A percentile compares a stretch with the other conserved stretches of the same genome.
phyloP scores from a whole-genome alignment of 768 basidiomycete genomes.

The Suillus lakei region DNA sequence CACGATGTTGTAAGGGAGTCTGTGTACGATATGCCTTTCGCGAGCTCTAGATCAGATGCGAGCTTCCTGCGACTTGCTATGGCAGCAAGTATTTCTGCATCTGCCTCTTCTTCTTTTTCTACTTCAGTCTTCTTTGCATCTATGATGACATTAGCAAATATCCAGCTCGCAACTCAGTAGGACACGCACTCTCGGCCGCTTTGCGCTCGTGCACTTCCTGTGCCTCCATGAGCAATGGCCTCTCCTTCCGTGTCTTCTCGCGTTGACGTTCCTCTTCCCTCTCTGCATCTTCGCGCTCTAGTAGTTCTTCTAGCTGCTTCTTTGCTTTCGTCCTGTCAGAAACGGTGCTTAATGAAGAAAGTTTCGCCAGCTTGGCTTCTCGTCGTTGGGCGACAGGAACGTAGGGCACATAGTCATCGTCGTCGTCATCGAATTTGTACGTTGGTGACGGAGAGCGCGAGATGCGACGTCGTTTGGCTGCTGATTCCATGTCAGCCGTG shows the following conservation, averaged over 20 bases:
- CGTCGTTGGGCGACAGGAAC: conserved; percentile 86
- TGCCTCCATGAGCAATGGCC: conserved; percentile 89
- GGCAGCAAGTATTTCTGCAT: conserved; percentile 90
- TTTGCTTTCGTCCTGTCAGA: conserved; percentile 55
- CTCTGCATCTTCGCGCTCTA: conserved; percentile 70
- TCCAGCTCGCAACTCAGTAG: conserved; percentile 4
- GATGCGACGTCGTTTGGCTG: conserved; percentile 54
- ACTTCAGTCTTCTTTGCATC: conserved; percentile 88
- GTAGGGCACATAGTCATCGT: conserved; percentile 80
- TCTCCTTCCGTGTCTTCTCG: conserved; percentile 80
- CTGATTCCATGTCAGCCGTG: conserved; percentile 20
- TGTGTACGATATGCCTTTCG: conserved; percentile 90
- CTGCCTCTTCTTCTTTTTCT: conserved; percentile 87
- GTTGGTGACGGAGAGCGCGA: conserved; percentile 64
- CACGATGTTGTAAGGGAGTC: conserved; percentile 85
- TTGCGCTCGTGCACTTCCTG: conserved; percentile 91
- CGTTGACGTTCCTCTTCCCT: conserved; percentile 77
- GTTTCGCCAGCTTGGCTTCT: conserved; percentile 77
- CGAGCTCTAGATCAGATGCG: conserved; percentile 90
- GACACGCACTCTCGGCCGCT: conserved; percentile 72
- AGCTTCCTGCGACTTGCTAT: conserved; percentile 91
- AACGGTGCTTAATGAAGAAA: conserved; percentile 64
- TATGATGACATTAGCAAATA: conserved; percentile 30
- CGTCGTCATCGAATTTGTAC: conserved; percentile 63
- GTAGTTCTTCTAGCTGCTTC: conserved; percentile 58